These are phyloP conservation scores for Fragosphaeria purpurea DNA, from an alignment of 2,329 filamentous ascomycete species.

Conservation along the genomic window DNA sequence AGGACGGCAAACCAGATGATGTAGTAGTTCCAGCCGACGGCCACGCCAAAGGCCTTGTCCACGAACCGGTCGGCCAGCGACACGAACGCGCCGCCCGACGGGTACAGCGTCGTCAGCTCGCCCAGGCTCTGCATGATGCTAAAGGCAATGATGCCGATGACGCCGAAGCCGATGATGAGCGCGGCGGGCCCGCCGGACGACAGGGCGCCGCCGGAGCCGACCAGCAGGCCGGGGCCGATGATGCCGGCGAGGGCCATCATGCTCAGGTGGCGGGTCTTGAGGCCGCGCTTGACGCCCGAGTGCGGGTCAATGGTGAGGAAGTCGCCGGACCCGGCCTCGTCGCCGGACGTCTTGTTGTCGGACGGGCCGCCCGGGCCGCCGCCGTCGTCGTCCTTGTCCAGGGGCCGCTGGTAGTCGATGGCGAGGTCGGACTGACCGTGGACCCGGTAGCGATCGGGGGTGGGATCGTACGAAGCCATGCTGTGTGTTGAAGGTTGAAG, in stretches of 20 bases:
- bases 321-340: slow-evolving; percentile 24
- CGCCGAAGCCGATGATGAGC: slow-evolving; percentile 60
- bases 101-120: slow-evolving; percentile 64
- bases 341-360: slow-evolving; percentile 19
- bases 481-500: not conserved
- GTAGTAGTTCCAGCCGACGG: slow-evolving; percentile 63
- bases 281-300: slow-evolving; percentile 56
- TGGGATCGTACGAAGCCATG: not conserved
- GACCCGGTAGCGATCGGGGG: not conserved
- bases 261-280: slow-evolving; percentile 57
- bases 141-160: slow-evolving; percentile 60
- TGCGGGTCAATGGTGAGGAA: slow-evolving; percentile 45
- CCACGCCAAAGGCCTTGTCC: slow-evolving; percentile 58
- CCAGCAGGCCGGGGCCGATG: slow-evolving; percentile 60
- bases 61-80: slow-evolving; percentile 60
- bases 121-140: slow-evolving; percentile 64
- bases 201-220: slow-evolving; percentile 61
- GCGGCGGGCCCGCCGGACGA: slow-evolving; percentile 60
- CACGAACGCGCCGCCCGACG: slow-evolving; percentile 62
- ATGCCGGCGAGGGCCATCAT: slow-evolving; percentile 57
- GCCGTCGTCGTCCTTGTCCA: not conserved
- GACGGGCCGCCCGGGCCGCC: not conserved
- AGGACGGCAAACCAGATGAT: slow-evolving; percentile 57
- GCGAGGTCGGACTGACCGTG: not conserved
- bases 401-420: slow-evolving; percentile 6